A percentile compares a stretch with the other conserved stretches of the same genome.
Conservation (phyloP, 2,329 filamentous ascomycete species). For the Claviceps quebecensis region DNA sequence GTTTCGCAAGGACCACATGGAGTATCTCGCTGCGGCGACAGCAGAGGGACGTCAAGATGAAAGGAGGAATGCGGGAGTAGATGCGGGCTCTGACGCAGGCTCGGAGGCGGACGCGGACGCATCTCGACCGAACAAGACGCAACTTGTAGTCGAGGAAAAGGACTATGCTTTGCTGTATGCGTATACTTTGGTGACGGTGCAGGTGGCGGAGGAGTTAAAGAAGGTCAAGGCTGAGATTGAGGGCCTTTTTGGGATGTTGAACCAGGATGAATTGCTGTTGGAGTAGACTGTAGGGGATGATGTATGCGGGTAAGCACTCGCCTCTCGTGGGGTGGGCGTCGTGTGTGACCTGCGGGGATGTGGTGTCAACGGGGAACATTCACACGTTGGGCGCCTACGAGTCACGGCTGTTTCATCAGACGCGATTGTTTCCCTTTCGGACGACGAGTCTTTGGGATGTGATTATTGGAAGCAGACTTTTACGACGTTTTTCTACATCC, state of each 20-base stretch:
- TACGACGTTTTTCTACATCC: no score
- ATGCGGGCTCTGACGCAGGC: slow-evolving; percentile 7
- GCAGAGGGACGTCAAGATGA: slow-evolving; percentile 1
- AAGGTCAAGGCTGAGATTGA: slow-evolving; percentile 48
- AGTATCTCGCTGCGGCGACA: slow-evolving; percentile 9
- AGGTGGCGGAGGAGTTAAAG: slow-evolving; percentile 51
- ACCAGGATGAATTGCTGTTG: slow-evolving; percentile 44
- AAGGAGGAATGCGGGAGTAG: slow-evolving; percentile 5
- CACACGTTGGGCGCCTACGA: no score
- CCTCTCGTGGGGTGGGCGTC: no score
- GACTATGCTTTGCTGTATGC: slow-evolving; percentile 91
- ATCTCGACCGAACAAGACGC: slow-evolving; percentile 2
- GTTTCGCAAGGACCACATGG: slow-evolving; percentile 57
- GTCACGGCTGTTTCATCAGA: no score
- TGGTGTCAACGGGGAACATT: no score
- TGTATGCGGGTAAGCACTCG: no score
- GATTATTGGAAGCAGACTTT: no score
- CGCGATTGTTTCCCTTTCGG: no score
- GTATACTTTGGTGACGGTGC: slow-evolving; percentile 59
- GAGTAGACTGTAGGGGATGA: slow-evolving; percentile 22
- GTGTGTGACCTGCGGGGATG: no score
- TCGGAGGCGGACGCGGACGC: slow-evolving; percentile 8
- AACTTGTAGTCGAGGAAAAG: slow-evolving; percentile 44
- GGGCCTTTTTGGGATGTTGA: slow-evolving; percentile 46
- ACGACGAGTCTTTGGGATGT: no score